A percentile compares a stretch with the other conserved stretches of the same genome.
Evolutionary conservation across 2,329 filamentous ascomycete genomes (phyloP).

Genomic region (Colletotrichum simmondsii): DNA sequence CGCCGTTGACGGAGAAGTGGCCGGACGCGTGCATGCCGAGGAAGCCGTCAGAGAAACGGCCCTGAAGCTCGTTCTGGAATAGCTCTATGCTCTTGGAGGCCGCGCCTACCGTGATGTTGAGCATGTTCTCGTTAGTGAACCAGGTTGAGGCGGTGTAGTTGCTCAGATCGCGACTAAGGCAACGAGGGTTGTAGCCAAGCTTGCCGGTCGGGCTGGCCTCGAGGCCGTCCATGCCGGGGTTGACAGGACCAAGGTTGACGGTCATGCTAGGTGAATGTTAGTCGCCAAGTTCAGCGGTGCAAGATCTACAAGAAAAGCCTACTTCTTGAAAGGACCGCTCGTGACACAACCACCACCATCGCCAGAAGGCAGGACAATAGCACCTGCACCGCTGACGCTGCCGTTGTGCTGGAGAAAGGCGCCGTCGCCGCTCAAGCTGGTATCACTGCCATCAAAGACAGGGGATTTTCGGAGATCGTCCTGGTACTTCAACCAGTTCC

Average conservation of each 20-base stretch:
- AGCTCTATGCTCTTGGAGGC: slow-evolving; percentile 31
- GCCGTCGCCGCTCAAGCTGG: slow-evolving; percentile 51
- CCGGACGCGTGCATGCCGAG: slow-evolving; percentile 41
- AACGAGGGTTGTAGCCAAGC: slow-evolving; percentile 43
- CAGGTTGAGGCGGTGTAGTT: slow-evolving; percentile 31
- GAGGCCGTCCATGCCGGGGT: slow-evolving; percentile 34
- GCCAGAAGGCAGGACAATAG: slow-evolving; percentile 46
- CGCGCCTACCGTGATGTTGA: slow-evolving; percentile 39
- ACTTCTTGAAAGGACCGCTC: slow-evolving; percentile 43
- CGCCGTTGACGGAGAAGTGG: slow-evolving; percentile 42
- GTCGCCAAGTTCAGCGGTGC: no score
- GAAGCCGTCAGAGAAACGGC: slow-evolving; percentile 40
- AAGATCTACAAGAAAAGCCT: slow-evolving; percentile 36
- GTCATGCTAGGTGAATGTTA: slow-evolving; percentile 28
- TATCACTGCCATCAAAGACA: slow-evolving; percentile 52
- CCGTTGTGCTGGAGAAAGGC: slow-evolving; percentile 41
- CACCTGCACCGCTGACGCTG: slow-evolving; percentile 35
- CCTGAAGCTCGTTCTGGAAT: slow-evolving; percentile 45
- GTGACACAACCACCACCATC: slow-evolving; percentile 47
- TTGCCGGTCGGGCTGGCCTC: slow-evolving; percentile 1
- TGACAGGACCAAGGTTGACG: slow-evolving; percentile 44
- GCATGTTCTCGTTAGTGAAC: slow-evolving; percentile 37
- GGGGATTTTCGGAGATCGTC: slow-evolving; percentile 44
- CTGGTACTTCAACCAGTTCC: slow-evolving; percentile 48
- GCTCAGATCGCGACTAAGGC: slow-evolving; percentile 45